phyloP scores from a whole-genome alignment of 371 early-diverging fungal species.

The Mucor velutinosus region DNA sequence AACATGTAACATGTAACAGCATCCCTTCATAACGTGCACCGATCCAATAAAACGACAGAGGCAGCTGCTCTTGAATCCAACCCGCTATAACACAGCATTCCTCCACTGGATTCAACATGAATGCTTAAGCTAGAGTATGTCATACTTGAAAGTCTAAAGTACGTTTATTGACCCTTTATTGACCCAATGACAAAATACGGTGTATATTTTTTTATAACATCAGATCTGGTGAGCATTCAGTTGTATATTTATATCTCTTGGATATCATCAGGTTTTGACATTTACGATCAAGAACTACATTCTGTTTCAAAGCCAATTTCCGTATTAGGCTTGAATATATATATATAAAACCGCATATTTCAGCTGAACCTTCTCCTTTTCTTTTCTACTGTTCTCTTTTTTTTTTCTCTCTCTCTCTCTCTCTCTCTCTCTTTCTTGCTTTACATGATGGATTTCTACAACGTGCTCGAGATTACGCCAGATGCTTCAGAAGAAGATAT shows the following conservation, averaged over 20 bases:
- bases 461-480: conserved; percentile 81
- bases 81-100: not conserved
- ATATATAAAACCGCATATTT: not conserved
- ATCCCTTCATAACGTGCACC: not conserved
- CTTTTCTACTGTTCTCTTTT: not conserved
- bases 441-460: conserved; percentile 77
- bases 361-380: not conserved
- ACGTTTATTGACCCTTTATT: not conserved
- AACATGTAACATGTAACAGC: not conserved
- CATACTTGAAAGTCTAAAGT: not conserved
- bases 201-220: not conserved
- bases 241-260: not conserved
- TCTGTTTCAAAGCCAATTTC: not conserved
- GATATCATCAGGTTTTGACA: not conserved
- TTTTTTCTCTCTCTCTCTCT: not conserved
- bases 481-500: conserved; percentile 84
- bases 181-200: not conserved
- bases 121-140: conserved; percentile 1
- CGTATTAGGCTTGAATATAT: not conserved
- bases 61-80: not conserved
- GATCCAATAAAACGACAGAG: not conserved
- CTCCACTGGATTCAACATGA: not conserved
- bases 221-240: not conserved
- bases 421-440: not conserved
- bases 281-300: not conserved